phyloP scores from a whole-genome alignment of 441 rosid species.

The Daphne laureola region DNA sequence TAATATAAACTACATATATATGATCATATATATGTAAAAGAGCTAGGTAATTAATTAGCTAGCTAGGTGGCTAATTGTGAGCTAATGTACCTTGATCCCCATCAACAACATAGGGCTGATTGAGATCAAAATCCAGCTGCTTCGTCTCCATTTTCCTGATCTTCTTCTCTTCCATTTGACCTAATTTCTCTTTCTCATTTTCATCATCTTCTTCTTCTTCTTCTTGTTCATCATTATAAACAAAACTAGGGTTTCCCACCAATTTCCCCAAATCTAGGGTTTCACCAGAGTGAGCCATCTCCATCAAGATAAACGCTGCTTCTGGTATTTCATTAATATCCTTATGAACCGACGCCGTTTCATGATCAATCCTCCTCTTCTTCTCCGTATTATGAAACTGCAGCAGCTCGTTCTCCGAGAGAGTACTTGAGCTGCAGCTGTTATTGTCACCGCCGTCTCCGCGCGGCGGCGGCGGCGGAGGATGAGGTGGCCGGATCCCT shows the following conservation, averaged over 20 bases:
- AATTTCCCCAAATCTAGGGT: too few relatives aligned
- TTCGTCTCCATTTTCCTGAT: not conserved
- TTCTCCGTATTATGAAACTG: not conserved
- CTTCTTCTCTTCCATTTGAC: not conserved
- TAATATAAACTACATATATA: too few relatives aligned
- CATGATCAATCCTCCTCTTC: not conserved
- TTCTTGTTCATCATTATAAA: not conserved
- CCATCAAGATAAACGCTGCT: conserved; percentile 9
- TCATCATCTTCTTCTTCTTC: not conserved
- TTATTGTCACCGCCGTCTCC: not conserved
- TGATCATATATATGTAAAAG: too few relatives aligned
- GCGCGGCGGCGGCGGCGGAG: too few relatives aligned
- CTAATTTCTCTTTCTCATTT: not conserved
- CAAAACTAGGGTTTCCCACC: too few relatives aligned
- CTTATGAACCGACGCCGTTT: not conserved
- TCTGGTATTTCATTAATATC: conserved; percentile 2
- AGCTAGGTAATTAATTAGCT: too few relatives aligned
- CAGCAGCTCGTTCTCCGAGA: conserved; percentile 7
- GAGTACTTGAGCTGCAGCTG: conserved; percentile 7
- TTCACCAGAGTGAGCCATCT: not conserved
- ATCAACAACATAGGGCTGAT: conserved; percentile 8
- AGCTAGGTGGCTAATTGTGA: too few relatives aligned
- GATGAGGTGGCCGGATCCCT: conserved; percentile 10
- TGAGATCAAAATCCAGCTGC: conserved; percentile 14
- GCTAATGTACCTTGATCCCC: not conserved